Conservation (phyloP, 495 filamentous ascomycete species). For the Neurospora sp. region DNA sequence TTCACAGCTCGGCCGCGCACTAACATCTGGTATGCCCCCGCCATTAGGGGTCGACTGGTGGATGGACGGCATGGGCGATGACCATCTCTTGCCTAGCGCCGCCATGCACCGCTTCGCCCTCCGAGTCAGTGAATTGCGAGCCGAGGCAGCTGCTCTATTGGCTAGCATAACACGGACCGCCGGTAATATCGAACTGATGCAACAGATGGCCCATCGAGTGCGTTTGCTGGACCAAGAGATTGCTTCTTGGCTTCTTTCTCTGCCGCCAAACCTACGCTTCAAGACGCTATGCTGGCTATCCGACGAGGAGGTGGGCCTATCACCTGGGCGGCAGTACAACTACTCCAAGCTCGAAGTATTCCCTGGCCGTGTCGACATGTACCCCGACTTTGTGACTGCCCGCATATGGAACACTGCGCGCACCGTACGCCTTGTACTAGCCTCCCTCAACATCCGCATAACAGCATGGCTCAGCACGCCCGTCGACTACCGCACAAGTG, state of each 20-base stretch:
- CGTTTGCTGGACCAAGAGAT: slow-evolving; percentile 32
- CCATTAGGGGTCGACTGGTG: slow-evolving; percentile 39
- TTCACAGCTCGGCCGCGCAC: slow-evolving; percentile 29
- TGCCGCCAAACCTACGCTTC: slow-evolving; percentile 27
- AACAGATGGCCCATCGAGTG: slow-evolving; percentile 25
- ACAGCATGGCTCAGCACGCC: slow-evolving; percentile 38
- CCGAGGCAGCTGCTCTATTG: slow-evolving; percentile 27
- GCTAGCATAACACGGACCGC: slow-evolving; percentile 18
- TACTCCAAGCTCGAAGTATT: slow-evolving; percentile 33
- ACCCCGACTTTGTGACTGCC: slow-evolving; percentile 37
- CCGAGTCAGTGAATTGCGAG: slow-evolving; percentile 31
- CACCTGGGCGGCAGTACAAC: slow-evolving; percentile 17
- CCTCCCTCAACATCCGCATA: slow-evolving; percentile 32
- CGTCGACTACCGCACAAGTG: slow-evolving; percentile 39
- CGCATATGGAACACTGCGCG: slow-evolving; percentile 36
- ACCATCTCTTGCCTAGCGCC: slow-evolving; percentile 22
- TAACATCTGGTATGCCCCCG: slow-evolving; percentile 29
- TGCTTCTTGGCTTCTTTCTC: slow-evolving; percentile 26
- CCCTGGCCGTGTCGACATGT: slow-evolving; percentile 43
- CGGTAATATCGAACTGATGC: slow-evolving; percentile 25
- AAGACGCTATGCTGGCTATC: slow-evolving; percentile 37
- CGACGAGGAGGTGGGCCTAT: slow-evolving; percentile 21
- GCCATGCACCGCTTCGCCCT: slow-evolving; percentile 31
- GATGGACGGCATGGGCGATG: slow-evolving; percentile 28
- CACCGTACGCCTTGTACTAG: slow-evolving; percentile 31